Percentiles rank a stretch among this genome's conserved stretches.
phyloP scores from a whole-genome alignment of 2,329 filamentous ascomycete species.

The Fusarium zealandicum region DNA sequence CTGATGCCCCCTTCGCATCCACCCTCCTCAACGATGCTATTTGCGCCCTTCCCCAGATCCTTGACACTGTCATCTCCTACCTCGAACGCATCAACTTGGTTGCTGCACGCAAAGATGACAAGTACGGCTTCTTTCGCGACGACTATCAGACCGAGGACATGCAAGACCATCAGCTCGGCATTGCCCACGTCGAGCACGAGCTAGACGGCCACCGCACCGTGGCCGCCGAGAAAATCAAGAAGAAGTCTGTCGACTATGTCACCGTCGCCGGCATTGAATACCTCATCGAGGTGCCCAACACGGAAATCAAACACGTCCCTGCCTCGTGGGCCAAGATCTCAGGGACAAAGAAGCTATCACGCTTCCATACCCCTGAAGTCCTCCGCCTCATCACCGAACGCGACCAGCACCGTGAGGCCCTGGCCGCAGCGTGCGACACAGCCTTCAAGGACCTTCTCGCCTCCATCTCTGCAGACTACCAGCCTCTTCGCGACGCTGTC shows the following conservation, averaged over 20 bases:
- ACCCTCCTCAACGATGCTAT: slow-evolving; percentile 74
- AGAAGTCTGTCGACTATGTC: slow-evolving; percentile 75
- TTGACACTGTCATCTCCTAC: slow-evolving; percentile 73
- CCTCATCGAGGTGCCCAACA: slow-evolving; percentile 88
- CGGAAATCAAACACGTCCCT: slow-evolving; percentile 83
- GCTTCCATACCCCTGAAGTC: slow-evolving; percentile 94
- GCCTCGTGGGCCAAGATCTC: slow-evolving; percentile 96
- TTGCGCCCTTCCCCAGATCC: slow-evolving; percentile 76
- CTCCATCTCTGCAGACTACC: slow-evolving; percentile 83
- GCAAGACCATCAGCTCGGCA: slow-evolving; percentile 85
- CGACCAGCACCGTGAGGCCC: slow-evolving; percentile 92
- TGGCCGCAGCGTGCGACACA: slow-evolving; percentile 87
- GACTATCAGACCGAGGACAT: slow-evolving; percentile 89
- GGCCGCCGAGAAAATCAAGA: slow-evolving; percentile 76
- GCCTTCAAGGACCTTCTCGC: slow-evolving; percentile 78
- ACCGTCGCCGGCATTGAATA: slow-evolving; percentile 93
- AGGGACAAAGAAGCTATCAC: slow-evolving; percentile 88
- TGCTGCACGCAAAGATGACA: slow-evolving; percentile 86
- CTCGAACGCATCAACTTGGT: slow-evolving; percentile 86
- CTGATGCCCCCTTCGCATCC: slow-evolving; percentile 76
- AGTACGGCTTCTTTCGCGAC: slow-evolving; percentile 92
- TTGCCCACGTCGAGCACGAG: slow-evolving; percentile 90
- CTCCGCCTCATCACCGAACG: slow-evolving; percentile 82
- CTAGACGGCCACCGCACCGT: slow-evolving; percentile 77
- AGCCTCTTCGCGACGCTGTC: slow-evolving; percentile 86